phyloP scores from a whole-genome alignment of 1,284 basidiomycete species.

The Marasmius fiardii region DNA sequence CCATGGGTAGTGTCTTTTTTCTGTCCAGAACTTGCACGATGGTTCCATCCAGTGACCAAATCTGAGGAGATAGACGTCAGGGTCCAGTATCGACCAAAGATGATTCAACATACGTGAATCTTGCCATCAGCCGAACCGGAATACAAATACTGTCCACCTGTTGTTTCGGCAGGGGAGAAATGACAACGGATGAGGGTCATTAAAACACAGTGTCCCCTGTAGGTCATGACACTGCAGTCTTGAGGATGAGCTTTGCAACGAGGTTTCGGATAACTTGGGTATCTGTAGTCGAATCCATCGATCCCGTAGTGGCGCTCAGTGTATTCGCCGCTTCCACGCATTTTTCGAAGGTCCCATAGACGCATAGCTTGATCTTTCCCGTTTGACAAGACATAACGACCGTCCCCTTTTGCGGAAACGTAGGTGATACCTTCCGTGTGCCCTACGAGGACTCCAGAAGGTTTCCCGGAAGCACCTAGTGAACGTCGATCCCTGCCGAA shows the following conservation, averaged over 20 bases:
- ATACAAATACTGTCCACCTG: conserved; percentile 91
- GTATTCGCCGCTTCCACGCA: conserved; percentile 76
- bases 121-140: conserved; percentile 84
- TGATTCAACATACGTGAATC: conserved; percentile 62
- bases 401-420: conserved; percentile 88
- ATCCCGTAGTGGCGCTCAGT: conserved; percentile 61
- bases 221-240: conserved; percentile 96
- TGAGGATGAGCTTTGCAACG: conserved; percentile 60
- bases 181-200: conserved; percentile 94
- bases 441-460: conserved; percentile 90
- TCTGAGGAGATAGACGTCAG: conserved; percentile 41
- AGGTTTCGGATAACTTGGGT: conserved; percentile 66
- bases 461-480: conserved; percentile 72
- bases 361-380: conserved; percentile 94
- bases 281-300: conserved; percentile 77
- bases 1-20: conserved; percentile 69
- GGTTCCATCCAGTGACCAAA: conserved; percentile 92
- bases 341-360: conserved; percentile 93
- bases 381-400: conserved; percentile 95
- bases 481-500: conserved; percentile 84
- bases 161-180: conserved; percentile 90
- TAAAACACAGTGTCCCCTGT: conserved; percentile 89
- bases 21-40: conserved; percentile 86
- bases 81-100: background rate
- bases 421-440: conserved; percentile 95